A percentile compares a stretch with the other conserved stretches of the same genome.
phyloP scores from a whole-genome alignment of 169 alveolate species.

The Cryptosporidium ubiquitum region DNA sequence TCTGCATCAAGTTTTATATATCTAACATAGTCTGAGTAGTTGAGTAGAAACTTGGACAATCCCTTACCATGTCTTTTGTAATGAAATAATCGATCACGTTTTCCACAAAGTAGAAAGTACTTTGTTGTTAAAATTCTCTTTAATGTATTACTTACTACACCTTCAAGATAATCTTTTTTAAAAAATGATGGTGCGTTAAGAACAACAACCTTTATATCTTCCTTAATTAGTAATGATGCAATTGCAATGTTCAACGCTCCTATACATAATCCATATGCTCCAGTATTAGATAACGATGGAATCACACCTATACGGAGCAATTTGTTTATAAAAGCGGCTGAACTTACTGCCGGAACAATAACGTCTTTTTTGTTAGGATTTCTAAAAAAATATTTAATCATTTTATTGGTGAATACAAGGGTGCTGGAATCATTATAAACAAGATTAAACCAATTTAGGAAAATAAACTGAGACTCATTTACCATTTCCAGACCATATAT shows the following conservation, averaged over 20 bases:
- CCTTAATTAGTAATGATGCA: slow-evolving; percentile 2
- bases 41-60: slow-evolving; percentile 22
- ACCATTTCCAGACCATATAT: slow-evolving; percentile 29
- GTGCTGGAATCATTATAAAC: not conserved
- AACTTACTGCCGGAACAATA: slow-evolving; percentile 59
- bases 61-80: slow-evolving; percentile 16
- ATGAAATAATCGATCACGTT: not conserved
- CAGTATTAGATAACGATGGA: slow-evolving; percentile 51
- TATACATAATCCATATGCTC: slow-evolving; percentile 55
- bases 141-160: not conserved
- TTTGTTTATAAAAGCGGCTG: slow-evolving; percentile 59
- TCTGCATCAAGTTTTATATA: slow-evolving; percentile 20
- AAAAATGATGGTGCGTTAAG: slow-evolving; percentile 39
- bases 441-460: slow-evolving; percentile 44
- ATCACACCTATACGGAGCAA: slow-evolving; percentile 36
- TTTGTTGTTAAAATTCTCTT: slow-evolving; percentile 4
- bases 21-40: slow-evolving; percentile 5
- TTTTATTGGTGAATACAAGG: not conserved
- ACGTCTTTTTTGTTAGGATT: slow-evolving; percentile 29
- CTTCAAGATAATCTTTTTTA: not conserved
- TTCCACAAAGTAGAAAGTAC: slow-evolving; percentile 23
- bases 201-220: slow-evolving; percentile 20
- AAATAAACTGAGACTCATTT: slow-evolving; percentile 29
- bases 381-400: slow-evolving; percentile 10
- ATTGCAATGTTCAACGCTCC: slow-evolving; percentile 30